Percentiles rank a stretch among this genome's conserved stretches.
Conservation (phyloP, 2,329 filamentous ascomycete genomes). For the Endoconidiophora polonica region DNA sequence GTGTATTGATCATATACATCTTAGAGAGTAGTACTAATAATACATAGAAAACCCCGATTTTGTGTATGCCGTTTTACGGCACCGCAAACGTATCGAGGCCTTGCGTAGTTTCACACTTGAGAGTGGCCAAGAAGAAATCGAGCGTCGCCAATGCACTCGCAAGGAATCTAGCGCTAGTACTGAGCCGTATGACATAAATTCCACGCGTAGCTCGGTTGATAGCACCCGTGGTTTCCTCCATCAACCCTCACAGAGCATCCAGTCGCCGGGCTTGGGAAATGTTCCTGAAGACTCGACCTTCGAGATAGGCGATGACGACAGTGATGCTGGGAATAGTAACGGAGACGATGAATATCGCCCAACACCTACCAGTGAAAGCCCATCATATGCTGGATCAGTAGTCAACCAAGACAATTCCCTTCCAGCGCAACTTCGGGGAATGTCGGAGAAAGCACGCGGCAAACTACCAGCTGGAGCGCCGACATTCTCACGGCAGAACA, state of each 20-base stretch:
- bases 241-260: constrained; percentile 24
- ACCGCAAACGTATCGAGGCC: constrained; percentile 68
- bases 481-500: constrained; percentile 82
- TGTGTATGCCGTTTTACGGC: constrained; percentile 61
- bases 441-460: constrained; percentile 93
- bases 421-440: constrained; percentile 67
- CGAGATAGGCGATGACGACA: constrained; percentile 72
- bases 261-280: constrained; percentile 41
- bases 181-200: constrained; percentile 30
- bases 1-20: not conserved
- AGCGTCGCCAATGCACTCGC: constrained; percentile 53
- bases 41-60: constrained; percentile 60
- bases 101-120: constrained; percentile 79
- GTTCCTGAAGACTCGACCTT: constrained; percentile 66
- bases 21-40: not conserved
- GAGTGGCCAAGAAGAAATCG: constrained; percentile 79
- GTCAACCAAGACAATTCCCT: constrained; percentile 59
- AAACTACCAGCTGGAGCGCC: constrained; percentile 78
- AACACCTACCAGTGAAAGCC: constrained; percentile 45
- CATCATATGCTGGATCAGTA: constrained; percentile 51
- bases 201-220: constrained; percentile 47
- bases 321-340: constrained; percentile 38
- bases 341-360: constrained; percentile 28
- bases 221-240: constrained; percentile 47
- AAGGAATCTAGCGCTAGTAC: constrained; percentile 42